Percentiles rank a stretch among this genome's conserved stretches.
phyloP scores from a whole-genome alignment of 2,329 filamentous ascomycete species.

The Lachnellula suecica region DNA sequence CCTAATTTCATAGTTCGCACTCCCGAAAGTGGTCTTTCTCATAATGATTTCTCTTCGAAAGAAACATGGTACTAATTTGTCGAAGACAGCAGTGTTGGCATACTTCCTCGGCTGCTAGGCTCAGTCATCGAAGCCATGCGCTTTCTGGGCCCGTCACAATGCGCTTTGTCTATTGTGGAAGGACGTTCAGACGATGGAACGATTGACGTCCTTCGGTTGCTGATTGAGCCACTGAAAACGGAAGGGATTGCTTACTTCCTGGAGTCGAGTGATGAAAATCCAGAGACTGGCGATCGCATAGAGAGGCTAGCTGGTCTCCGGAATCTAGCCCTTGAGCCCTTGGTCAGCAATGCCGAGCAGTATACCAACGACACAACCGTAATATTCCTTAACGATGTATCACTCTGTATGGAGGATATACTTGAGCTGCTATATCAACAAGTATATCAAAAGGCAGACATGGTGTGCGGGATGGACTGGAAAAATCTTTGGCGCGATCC shows the following conservation, averaged over 20 bases:
- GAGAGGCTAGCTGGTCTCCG: constrained; percentile 47
- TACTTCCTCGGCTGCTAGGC: constrained; percentile 52
- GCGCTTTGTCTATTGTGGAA: constrained; percentile 55
- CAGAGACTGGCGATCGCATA: constrained; percentile 44
- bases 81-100: constrained; percentile 33
- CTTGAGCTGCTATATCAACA: constrained; percentile 55
- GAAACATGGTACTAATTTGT: too few species aligned
- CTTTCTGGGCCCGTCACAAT: constrained; percentile 50
- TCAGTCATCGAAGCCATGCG: constrained; percentile 49
- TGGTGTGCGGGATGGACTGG: constrained; percentile 62
- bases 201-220: constrained; percentile 44
- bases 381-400: constrained; percentile 55
- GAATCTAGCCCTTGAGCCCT: constrained; percentile 50
- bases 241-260: constrained; percentile 44
- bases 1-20: too few species aligned
- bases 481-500: constrained; percentile 42
- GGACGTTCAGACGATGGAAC: constrained; percentile 56
- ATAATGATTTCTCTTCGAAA: too few species aligned
- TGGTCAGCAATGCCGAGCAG: constrained; percentile 30
- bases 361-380: constrained; percentile 42
- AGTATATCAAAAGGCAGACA: constrained; percentile 45
- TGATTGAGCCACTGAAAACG: constrained; percentile 39
- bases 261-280: constrained; percentile 42
- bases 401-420: constrained; percentile 52
- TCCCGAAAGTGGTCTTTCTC: too few species aligned